These are phyloP conservation scores for Cryptococcus floricola DNA, from an alignment of 1,284 basidiomycete species.

Conservation along the genomic window DNA sequence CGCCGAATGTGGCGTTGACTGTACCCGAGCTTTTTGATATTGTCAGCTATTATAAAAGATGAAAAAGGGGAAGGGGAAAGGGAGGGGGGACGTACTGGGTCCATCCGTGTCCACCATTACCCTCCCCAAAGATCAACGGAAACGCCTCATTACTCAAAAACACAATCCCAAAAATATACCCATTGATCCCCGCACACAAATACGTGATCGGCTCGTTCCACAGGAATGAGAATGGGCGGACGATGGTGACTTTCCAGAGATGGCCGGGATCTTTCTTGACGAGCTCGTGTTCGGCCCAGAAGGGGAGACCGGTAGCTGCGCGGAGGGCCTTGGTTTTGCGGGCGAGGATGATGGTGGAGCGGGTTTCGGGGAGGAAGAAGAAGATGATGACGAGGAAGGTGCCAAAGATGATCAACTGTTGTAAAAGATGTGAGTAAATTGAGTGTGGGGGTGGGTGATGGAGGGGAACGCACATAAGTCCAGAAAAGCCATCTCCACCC, in stretches of 20 bases:
- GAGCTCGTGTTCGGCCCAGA: slow-evolving; percentile 21
- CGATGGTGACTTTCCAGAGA: slow-evolving; percentile 24
- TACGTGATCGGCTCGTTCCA: slow-evolving; percentile 36
- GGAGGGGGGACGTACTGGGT: slow-evolving; percentile 20
- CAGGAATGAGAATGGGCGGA: slow-evolving; percentile 30
- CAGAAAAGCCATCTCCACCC: slow-evolving; percentile 36
- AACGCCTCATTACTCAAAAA: slow-evolving; percentile 40
- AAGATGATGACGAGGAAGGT: slow-evolving; percentile 24
- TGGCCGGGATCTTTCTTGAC: slow-evolving; percentile 21
- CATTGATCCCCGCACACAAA: slow-evolving; percentile 32
- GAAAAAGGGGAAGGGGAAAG: background rate
- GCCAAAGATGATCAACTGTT: slow-evolving; percentile 27
- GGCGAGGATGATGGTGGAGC: slow-evolving; percentile 29
- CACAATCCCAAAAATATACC: slow-evolving; percentile 35
- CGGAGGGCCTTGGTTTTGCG: slow-evolving; percentile 14
- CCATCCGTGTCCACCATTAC: slow-evolving; percentile 32
- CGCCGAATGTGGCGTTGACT: slow-evolving; percentile 31
- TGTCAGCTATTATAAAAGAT: background rate
- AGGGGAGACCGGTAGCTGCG: slow-evolving; percentile 12
- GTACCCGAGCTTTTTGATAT: slow-evolving; percentile 19
- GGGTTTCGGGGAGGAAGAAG: slow-evolving; percentile 28
- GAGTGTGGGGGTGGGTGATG: background rate
- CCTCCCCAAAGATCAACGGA: slow-evolving; percentile 31
- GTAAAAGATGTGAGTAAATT: background rate
- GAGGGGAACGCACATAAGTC: slow-evolving; percentile 18